These are phyloP conservation scores for Colletotrichum camelliae DNA, from an alignment of 2,329 filamentous ascomycete species.

Conservation along the genomic window DNA sequence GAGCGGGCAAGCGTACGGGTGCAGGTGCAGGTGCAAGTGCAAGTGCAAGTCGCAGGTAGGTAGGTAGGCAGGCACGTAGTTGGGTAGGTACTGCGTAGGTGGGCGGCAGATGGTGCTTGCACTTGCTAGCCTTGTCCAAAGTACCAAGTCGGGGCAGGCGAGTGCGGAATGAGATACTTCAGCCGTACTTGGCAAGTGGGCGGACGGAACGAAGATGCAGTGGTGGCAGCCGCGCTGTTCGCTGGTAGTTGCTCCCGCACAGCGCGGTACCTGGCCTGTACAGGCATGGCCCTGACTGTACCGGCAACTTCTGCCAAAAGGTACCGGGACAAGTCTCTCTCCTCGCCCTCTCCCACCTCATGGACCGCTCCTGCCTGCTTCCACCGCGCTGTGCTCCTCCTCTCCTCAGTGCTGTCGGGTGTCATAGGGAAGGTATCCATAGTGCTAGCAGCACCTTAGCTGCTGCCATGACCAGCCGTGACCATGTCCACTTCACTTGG, in stretches of 20 bases:
- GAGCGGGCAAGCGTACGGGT: background rate
- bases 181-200: background rate
- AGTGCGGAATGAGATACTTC: background rate
- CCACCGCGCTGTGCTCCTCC: background rate
- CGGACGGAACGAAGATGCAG: background rate
- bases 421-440: background rate
- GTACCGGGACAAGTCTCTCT: background rate
- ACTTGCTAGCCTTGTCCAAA: slow-evolving; percentile 2
- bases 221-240: background rate
- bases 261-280: background rate
- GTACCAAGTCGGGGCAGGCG: background rate
- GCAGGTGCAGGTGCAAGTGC: no score
- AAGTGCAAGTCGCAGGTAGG: no score
- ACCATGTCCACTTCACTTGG: background rate
- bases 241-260: background rate
- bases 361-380: no score
- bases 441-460: background rate
- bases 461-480: background rate
- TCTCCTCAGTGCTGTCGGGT: background rate
- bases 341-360: background rate
- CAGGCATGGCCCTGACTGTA: background rate
- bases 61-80: no score
- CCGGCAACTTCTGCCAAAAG: background rate
- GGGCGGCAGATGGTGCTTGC: background rate
- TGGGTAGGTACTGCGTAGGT: no score